A percentile compares a stretch with the other conserved stretches of the same genome.
These are phyloP conservation scores for Hypericum androsaemum DNA, from an alignment of 345 rosid genomes.

Conservation along the genomic window DNA sequence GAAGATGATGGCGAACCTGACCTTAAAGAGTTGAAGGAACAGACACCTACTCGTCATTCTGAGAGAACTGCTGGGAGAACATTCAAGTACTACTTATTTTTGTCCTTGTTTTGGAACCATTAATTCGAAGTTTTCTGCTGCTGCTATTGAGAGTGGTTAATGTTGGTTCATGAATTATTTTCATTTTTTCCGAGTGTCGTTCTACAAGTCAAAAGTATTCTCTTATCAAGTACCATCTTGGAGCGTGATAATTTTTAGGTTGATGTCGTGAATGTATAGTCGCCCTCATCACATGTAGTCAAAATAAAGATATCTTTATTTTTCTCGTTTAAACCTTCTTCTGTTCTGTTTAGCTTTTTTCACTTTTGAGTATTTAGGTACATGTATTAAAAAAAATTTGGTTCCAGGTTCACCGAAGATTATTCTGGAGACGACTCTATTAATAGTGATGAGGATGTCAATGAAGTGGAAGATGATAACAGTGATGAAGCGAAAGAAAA, in stretches of 20 bases:
- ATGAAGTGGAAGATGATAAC: constrained; percentile 15
- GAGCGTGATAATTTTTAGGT: no score
- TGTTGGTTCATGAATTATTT: no score
- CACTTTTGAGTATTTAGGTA: neutral
- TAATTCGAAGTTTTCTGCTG: no score
- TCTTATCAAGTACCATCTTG: no score
- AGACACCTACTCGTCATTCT: constrained; percentile 56
- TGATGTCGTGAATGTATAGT: no score
- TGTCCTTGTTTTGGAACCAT: constrained; percentile 13
- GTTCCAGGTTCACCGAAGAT: constrained; percentile 49
- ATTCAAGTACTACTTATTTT: constrained; percentile 37
- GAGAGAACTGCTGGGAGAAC: constrained; percentile 61
- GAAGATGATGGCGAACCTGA: constrained; percentile 31
- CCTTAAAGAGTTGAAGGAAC: constrained; percentile 35
- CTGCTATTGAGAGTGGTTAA: no score
- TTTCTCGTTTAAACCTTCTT: no score
- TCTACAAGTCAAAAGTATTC: no score
- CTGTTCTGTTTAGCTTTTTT: neutral
- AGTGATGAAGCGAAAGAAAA: constrained; percentile 26
- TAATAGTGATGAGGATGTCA: constrained; percentile 28
- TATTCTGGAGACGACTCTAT: constrained; percentile 47
- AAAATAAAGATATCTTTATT: no score
- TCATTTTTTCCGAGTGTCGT: no score
- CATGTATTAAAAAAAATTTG: neutral
- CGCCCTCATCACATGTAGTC: no score